Evolutionary conservation across 2,329 filamentous ascomycete species (phyloP).

Genomic region (Ramichloridium luteum): DNA sequence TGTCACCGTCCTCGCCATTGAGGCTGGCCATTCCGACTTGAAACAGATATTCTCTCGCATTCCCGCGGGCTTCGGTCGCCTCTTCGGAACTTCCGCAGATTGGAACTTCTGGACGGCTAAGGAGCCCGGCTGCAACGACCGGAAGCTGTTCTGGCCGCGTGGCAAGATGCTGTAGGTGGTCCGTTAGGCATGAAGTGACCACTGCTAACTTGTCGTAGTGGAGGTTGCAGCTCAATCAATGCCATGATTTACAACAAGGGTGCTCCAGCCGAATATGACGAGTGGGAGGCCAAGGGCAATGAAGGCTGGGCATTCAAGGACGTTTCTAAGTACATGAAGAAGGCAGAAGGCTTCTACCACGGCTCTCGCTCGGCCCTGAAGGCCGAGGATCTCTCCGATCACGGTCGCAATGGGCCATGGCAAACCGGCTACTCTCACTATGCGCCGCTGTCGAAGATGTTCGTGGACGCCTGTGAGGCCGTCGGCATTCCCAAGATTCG

Average conservation of each 20-base stretch:
- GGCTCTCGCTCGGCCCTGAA: conserved; percentile 2
- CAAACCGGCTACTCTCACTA: conserved; percentile 10
- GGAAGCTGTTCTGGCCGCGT: conserved; percentile 6
- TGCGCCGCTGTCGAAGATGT: conserved; percentile 6
- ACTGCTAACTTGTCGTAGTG: too few species aligned
- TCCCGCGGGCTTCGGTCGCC: conserved; percentile 8
- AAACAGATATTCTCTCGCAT: conserved; percentile 12
- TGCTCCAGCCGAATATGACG: conserved; percentile 7
- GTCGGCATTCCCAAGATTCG: conserved; percentile 11
- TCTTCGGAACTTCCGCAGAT: conserved; percentile 8
- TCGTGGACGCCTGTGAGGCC: conserved; percentile 11
- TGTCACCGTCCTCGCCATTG: conserved; percentile 18
- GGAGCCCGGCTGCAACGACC: conserved; percentile 6
- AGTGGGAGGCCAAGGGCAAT: conserved; percentile 10
- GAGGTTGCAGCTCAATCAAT: conserved; percentile 10
- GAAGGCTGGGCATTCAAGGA: conserved; percentile 5
- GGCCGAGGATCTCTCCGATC: conserved; percentile 6
- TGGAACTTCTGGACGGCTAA: conserved; percentile 9
- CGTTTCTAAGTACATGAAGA: conserved; percentile 6
- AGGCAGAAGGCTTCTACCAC: conserved; percentile 7
- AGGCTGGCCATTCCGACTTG: conserved; percentile 17
- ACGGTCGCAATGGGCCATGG: conserved; percentile 10
- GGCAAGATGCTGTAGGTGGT: conserved; percentile 6
- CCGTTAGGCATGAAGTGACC: neutral
- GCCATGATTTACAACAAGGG: conserved; percentile 12